Conservation (phyloP, 352 stramenopile species). For the Hyaloperonospora brassicae region DNA sequence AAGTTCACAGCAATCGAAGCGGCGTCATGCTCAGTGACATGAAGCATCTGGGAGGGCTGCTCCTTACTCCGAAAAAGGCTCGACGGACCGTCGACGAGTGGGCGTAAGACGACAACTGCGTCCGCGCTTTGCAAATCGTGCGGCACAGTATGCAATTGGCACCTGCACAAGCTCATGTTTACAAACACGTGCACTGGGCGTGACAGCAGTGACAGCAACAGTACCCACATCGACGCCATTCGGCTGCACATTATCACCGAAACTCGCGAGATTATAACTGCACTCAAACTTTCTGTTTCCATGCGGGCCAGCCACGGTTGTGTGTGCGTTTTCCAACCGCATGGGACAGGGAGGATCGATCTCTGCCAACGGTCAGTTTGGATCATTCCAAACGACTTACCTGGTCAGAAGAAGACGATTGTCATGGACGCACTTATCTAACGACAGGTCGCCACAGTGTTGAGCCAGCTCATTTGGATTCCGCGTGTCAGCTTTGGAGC, state of each 20-base stretch:
- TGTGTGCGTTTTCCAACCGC: too few species aligned
- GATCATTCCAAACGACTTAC: too few species aligned
- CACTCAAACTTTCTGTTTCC: too few species aligned
- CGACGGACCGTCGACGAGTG: slow-evolving; percentile 15
- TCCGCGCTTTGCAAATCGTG: slow-evolving; percentile 12
- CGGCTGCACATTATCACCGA: not conserved
- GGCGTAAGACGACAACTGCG: slow-evolving; percentile 13
- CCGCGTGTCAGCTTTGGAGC: too few species aligned
- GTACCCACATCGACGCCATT: not conserved
- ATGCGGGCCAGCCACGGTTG: too few species aligned
- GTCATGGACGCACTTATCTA: too few species aligned
- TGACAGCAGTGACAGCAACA: slow-evolving; percentile 17
- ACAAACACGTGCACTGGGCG: slow-evolving; percentile 8
- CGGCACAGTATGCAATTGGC: not conserved
- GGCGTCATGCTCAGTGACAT: slow-evolving; percentile 19
- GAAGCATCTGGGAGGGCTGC: slow-evolving; percentile 6
- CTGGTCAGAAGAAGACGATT: too few species aligned
- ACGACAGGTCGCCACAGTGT: too few species aligned
- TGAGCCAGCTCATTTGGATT: too few species aligned
- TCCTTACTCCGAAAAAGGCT: slow-evolving; percentile 15
- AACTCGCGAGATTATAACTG: not conserved
- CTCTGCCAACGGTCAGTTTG: too few species aligned
- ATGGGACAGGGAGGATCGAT: too few species aligned
- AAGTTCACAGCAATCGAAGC: slow-evolving; percentile 29
- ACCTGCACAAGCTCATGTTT: slow-evolving; percentile 11